phyloP scores from a whole-genome alignment of 2,329 filamentous ascomycete genomes.

The Penicillium sp. region DNA sequence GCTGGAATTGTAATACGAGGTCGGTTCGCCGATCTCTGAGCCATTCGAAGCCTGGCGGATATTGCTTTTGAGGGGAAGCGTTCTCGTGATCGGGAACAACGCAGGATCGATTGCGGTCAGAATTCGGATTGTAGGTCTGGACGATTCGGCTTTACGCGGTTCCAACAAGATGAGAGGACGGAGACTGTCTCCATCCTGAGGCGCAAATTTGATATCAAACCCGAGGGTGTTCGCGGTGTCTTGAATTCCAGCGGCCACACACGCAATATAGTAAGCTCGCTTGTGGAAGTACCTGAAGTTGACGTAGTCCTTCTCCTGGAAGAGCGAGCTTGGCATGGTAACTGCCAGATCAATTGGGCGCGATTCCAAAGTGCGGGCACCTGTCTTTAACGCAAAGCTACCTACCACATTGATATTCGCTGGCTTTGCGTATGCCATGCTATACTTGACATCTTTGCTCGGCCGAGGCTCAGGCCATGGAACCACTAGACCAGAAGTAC shows the following conservation, averaged over 20 bases:
- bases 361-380: slow-evolving; percentile 56
- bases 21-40: slow-evolving; percentile 52
- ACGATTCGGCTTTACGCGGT: slow-evolving; percentile 36
- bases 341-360: slow-evolving; percentile 77
- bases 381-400: slow-evolving; percentile 76
- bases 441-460: slow-evolving; percentile 73
- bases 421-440: slow-evolving; percentile 73
- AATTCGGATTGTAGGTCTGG: slow-evolving; percentile 54
- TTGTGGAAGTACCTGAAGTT: slow-evolving; percentile 95
- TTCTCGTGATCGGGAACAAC: slow-evolving; percentile 69
- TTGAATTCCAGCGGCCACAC: slow-evolving; percentile 69
- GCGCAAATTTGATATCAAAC: slow-evolving; percentile 62
- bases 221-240: slow-evolving; percentile 50
- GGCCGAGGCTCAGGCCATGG: slow-evolving; percentile 84
- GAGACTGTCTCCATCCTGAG: slow-evolving; percentile 70
- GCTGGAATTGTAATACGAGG: slow-evolving; percentile 86
- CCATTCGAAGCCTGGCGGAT: slow-evolving; percentile 56
- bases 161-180: slow-evolving; percentile 64
- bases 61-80: slow-evolving; percentile 67
- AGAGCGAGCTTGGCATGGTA: slow-evolving; percentile 74
- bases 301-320: slow-evolving; percentile 92
- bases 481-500: slow-evolving; percentile 66
- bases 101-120: slow-evolving; percentile 69
- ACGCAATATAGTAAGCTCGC: slow-evolving; percentile 84
- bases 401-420: slow-evolving; percentile 81